Evolutionary conservation across 106 monocot genomes (phyloP), one percentile per base, ranked within the genome.

Genomic region (Dendrobium nobile): DNA sequence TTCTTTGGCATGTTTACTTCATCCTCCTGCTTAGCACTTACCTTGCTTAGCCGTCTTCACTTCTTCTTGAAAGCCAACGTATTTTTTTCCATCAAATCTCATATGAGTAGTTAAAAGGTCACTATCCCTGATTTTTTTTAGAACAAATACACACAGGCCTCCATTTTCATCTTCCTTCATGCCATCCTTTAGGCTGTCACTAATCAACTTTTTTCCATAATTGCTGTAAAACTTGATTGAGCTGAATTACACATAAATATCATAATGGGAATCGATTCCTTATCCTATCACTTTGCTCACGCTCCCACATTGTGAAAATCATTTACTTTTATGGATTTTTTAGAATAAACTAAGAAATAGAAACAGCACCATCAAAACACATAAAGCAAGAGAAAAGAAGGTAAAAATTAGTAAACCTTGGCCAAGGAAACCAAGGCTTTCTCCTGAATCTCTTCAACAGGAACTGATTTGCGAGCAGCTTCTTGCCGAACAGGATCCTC

Each of bases 391-490:
- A 31, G 37, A 70, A 70, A 37, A 13, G 13, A 51, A 51, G 51
- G 51, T 10, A 15, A 2, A 70, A 74, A 27, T 33, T 37, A 37
- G 15, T 31, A 70, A 41, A 97, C 96, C 94, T 94, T 97, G 48
- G 90, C 96, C 48, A 97, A 84, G 18, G 85, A 82, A 84, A 97
- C 82, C 78, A 94, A 83, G 72, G 96, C 89, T 81, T 92, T 97
- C 85, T 97, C 96, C 84, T 94, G 85, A 42, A 97, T 64, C 83
- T 90, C 90, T 75, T 89, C 89, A 55, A 89, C 54, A 17, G 96
- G 94, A 84, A 91, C 93, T n/a, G 92, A 79, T 75, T 89, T 89
- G 19, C 90, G 83, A 7, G 96, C 94, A 79, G 90, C 94, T 74
- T 92, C 89, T 83, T 94, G 92, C 28, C 92, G 87, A 22, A 72